Conservation (phyloP, 345 rosid species). For the Salix udensis region DNA sequence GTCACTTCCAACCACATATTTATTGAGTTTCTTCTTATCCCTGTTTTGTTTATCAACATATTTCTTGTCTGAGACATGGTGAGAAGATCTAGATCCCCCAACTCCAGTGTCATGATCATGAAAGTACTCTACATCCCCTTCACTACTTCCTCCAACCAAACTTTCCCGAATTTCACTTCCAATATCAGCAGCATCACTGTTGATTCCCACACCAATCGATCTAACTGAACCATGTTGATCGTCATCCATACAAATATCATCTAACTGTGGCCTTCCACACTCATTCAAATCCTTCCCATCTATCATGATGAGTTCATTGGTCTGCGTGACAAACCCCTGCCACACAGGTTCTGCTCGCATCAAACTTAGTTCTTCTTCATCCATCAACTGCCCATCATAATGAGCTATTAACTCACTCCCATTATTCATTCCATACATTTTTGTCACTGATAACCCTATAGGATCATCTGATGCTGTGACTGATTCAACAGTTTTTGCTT, state of each 20-base stretch:
- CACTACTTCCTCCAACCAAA: slow-evolving; percentile 88
- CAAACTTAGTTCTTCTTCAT: slow-evolving; percentile 70
- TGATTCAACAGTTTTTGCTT: slow-evolving; percentile 57
- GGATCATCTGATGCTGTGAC: slow-evolving; percentile 69
- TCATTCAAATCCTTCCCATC: slow-evolving; percentile 52
- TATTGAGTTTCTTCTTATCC: slow-evolving; percentile 46
- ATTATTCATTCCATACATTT: slow-evolving; percentile 55
- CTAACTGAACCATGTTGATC: slow-evolving; percentile 92
- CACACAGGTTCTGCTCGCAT: slow-evolving; percentile 89
- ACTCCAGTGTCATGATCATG: slow-evolving; percentile 56
- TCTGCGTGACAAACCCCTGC: slow-evolving; percentile 91
- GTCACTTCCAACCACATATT: slow-evolving; percentile 45
- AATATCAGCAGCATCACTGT: slow-evolving; percentile 88
- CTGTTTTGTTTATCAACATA: slow-evolving; percentile 39
- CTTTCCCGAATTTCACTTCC: slow-evolving; percentile 91
- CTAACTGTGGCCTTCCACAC: slow-evolving; percentile 41
- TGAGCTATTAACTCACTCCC: slow-evolving; percentile 61
- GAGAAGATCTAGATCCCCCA: slow-evolving; percentile 49
- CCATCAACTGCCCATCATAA: slow-evolving; percentile 85
- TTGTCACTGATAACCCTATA: slow-evolving; percentile 56
- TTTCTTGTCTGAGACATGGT: slow-evolving; percentile 51
- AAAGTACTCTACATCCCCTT: slow-evolving; percentile 80
- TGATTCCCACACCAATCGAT: slow-evolving; percentile 95
- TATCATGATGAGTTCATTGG: slow-evolving; percentile 61
- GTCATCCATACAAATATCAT: slow-evolving; percentile 64